Base-by-base conservation (phyloP, 192 early-diverging fungal species). In the Linnemannia exigua region DNA sequence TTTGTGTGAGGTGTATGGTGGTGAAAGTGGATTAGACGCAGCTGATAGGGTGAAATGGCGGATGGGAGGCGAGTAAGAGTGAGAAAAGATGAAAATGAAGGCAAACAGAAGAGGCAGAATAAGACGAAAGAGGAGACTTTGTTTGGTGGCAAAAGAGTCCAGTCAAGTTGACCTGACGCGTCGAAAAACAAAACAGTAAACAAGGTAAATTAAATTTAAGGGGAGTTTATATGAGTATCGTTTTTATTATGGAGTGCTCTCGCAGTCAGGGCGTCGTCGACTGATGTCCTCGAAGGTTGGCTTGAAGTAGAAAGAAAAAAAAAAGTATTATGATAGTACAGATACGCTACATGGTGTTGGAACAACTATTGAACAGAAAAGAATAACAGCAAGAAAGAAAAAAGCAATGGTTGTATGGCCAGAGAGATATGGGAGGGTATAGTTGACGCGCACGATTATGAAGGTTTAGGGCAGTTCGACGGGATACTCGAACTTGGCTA, bases 401-500 rank as follows among this genome's bases (percentile, higher is more conserved):
- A 66, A 37, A 77, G 38, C 19, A 52, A 38, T 31, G 28, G 28
- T 72, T 47, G 70, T 25, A 72, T 28, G 46, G 58, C 25, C 28
- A 63, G 58, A 63, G 15, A 31, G 41, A n/a, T 54, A 54, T 63
- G 58, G 58, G 58, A 63, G 58, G 58, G 58, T 63, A 63, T 63
- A 63, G 58, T 33, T 8, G 58, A 33, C 58, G 58, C 58, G 58
- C 58, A 25, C 28, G 58, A 63, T 63, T 63, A 63, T 63, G 58
- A 31, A 33, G 58, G 12, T 67, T 80, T 72, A 80, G 41, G 72
- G 79, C 38, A 80, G 72, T 50, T 80, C 72, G 33, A 80, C 79
- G 35, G 76, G 73, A 48, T 85, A 79, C 44, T 85, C 82, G 66
- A 85, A 85, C 52, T 85, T 85, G 35, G 82, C 82, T 85, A 72